Percentiles rank a stretch among this genome's conserved stretches.
phyloP scores from a whole-genome alignment of 2,329 filamentous ascomycete species.

The Talaromyces albobiverticillius region DNA sequence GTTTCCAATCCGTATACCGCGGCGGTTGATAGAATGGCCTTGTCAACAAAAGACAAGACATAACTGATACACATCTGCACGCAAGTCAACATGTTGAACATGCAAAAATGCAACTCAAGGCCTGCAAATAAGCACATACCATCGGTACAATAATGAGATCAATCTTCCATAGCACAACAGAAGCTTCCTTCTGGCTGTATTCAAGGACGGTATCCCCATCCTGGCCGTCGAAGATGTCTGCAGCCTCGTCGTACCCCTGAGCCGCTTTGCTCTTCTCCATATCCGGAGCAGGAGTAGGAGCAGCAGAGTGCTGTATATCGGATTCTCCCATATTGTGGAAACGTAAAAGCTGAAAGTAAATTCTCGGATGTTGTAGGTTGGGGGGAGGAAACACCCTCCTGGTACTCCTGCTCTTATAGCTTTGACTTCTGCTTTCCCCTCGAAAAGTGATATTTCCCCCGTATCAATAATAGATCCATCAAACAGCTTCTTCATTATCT shows the following conservation, averaged over 20 bases:
- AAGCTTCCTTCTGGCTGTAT: not conserved
- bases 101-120: not conserved
- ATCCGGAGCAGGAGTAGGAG: not conserved
- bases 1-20: conserved; percentile 6
- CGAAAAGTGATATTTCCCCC: too few species aligned
- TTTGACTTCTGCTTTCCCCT: too few species aligned
- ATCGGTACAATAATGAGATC: not conserved
- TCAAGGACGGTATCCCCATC: not conserved
- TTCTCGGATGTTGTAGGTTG: too few species aligned
- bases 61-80: not conserved
- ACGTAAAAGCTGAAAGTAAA: too few species aligned
- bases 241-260: not conserved
- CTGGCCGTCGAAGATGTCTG: not conserved
- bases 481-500: too few species aligned
- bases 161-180: not conserved
- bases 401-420: too few species aligned
- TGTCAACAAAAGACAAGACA: conserved; percentile 4
- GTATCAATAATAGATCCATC: too few species aligned
- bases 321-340: not conserved
- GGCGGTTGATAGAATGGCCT: not conserved
- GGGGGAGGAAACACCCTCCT: too few species aligned
- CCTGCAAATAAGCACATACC: not conserved
- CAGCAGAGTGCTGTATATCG: not conserved
- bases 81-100: not conserved
- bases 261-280: not conserved